Base-by-base conservation (phyloP, 768 basidiomycete genomes). In the Suillus subluteus region DNA sequence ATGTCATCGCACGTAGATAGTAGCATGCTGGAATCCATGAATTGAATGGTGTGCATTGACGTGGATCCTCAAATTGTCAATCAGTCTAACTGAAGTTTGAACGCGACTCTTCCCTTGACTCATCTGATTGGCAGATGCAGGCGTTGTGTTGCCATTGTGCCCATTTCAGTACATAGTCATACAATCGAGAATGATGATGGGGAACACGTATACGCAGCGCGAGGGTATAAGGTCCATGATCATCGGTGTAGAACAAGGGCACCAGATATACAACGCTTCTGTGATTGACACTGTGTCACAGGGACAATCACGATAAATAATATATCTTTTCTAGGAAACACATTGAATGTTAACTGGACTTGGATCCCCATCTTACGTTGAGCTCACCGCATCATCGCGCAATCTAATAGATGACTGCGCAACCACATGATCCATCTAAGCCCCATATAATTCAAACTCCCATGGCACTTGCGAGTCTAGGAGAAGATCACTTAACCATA, bases 381-480 rank as follows among this genome's bases (percentile, higher is more conserved):
- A 23, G n/a, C 56, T 58, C 56, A 58, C 55, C 35, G 9, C 9
- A 11, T 37, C 37, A 37, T 8, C 37, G 37, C 37, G 32, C 56
- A n/a, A 46, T 46, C 46, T n/a, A 46, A 46, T 21, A 50, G 6
- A 50, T 50, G 23, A 50, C 50, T 15, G n/a, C 23, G 23, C 23
- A 26, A 38, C 37, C 1, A n/a, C 41, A 35, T n/a, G 64, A 69
- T 12, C 37, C 66, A 58, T 65, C 74, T 79, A 72, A 78, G 77
- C 71, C 72, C 78, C 76, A 73, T 91, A 92, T 58, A 93, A 79
- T 72, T 88, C 84, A 73, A 93, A 92, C 78, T 93, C 92, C 91
- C 89, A 92, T 38, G 91, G 90, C 11, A 82, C 74, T 67, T 80
- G 82, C 67, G 26, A 18, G 63, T 78, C 75, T 64, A 84, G 83